Evolutionary conservation across 192 early-diverging fungal genomes (phyloP).

Genomic region (Gamsiella multidivaricata): DNA sequence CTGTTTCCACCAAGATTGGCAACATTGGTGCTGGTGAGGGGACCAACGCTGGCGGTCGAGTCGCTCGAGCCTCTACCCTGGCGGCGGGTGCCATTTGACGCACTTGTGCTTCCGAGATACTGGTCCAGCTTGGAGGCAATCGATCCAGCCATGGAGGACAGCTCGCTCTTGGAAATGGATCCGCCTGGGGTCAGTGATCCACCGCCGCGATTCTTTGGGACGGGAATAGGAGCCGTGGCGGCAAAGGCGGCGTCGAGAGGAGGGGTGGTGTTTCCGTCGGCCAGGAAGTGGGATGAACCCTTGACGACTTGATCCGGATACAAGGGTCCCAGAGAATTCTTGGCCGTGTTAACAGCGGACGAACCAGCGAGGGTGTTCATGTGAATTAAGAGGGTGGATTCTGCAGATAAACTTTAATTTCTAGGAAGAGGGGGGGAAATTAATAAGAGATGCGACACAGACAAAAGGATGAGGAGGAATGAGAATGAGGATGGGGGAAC

Average conservation of each 20-base stretch:
- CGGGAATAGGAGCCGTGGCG: not conserved
- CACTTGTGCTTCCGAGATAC: constrained; percentile 33
- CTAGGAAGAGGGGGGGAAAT: not conserved
- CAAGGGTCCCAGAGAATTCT: constrained; percentile 8
- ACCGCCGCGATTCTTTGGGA: constrained; percentile 11
- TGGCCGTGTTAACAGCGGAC: not conserved
- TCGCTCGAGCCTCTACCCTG: constrained; percentile 17
- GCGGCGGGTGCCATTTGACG: constrained; percentile 6
- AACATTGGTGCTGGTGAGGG: constrained; percentile 1
- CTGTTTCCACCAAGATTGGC: not conserved
- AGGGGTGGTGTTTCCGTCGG: not conserved
- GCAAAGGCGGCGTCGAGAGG: not conserved
- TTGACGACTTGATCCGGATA: not conserved
- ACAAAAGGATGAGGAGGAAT: not conserved
- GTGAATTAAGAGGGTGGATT: not conserved
- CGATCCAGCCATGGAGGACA: constrained; percentile 43
- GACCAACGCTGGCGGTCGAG: constrained; percentile 4
- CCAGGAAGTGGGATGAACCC: not conserved
- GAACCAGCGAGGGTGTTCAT: not conserved
- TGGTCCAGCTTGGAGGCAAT: constrained; percentile 50
- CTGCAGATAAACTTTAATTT: not conserved
- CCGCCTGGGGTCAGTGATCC: constrained; percentile 47
- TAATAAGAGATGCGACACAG: not conserved
- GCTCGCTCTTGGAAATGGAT: constrained; percentile 43
- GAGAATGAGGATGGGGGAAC: too few species aligned